These are phyloP conservation scores for Botrytis tulipae DNA, from an alignment of 2,329 filamentous ascomycete genomes.

Conservation along the genomic window DNA sequence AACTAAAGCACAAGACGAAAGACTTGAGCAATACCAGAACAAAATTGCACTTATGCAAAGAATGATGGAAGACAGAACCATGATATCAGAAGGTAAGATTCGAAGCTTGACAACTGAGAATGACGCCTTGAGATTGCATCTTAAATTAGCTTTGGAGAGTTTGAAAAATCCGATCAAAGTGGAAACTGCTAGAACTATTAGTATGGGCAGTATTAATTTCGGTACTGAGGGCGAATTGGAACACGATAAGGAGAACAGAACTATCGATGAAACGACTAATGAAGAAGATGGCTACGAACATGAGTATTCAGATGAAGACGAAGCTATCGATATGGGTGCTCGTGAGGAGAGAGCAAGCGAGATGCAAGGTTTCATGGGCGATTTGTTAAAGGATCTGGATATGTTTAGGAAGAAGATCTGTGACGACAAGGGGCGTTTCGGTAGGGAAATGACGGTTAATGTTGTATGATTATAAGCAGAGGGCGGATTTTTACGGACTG, in stretches of 20 bases:
- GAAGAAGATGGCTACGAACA: constrained; percentile 26
- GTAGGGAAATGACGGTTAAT: constrained; percentile 26
- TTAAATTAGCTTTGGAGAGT: constrained; percentile 81
- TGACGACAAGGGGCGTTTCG: constrained; percentile 72
- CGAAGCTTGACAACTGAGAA: constrained; percentile 86
- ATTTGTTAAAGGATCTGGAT: constrained; percentile 74
- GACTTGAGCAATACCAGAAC: constrained; percentile 90
- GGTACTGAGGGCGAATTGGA: constrained; percentile 29
- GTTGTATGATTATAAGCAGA: neutral
- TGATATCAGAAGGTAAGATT: constrained; percentile 92
- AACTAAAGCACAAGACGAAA: constrained; percentile 67
- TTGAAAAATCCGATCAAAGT: constrained; percentile 84
- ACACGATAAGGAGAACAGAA: constrained; percentile 35
- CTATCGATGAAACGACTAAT: constrained; percentile 28
- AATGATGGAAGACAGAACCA: constrained; percentile 89
- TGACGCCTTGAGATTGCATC: constrained; percentile 80
- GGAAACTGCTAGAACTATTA: constrained; percentile 39
- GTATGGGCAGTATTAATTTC: constrained; percentile 25
- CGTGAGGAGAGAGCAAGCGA: constrained; percentile 57
- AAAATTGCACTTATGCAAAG: constrained; percentile 88
- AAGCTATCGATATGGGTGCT: constrained; percentile 52
- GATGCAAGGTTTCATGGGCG: constrained; percentile 81
- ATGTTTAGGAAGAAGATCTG: constrained; percentile 83
- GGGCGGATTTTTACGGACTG: neutral
- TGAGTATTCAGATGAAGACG: constrained; percentile 57